phyloP scores from a whole-genome alignment of 1,139 yeast genomes.

The Yamadazyma pseudoaaseri region DNA sequence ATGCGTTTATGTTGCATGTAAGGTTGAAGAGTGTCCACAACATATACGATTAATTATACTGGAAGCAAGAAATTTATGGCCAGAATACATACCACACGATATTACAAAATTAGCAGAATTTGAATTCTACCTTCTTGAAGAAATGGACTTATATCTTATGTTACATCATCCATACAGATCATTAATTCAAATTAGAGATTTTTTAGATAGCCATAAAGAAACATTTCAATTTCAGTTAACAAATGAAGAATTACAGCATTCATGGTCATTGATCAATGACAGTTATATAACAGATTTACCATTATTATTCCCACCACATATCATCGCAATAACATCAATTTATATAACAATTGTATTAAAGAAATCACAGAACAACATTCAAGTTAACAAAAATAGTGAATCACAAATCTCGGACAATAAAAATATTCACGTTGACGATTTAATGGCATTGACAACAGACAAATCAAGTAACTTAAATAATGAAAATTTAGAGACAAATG shows the following conservation, averaged over 20 bases:
- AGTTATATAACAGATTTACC: conserved; percentile 86
- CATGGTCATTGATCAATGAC: conserved; percentile 91
- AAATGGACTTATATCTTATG: conserved; percentile 74
- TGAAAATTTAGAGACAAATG: conserved; percentile 16
- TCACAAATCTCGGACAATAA: conserved; percentile 1
- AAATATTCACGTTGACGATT: conserved; percentile 38
- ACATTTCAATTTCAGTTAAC: conserved; percentile 40
- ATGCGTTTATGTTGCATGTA: conserved; percentile 85
- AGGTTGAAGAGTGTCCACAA: conserved; percentile 93
- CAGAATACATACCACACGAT: conserved; percentile 91
- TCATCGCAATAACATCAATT: conserved; percentile 81
- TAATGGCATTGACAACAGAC: conserved; percentile 26
- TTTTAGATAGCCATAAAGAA: conserved; percentile 29
- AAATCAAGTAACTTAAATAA: conserved; percentile 3
- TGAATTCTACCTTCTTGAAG: conserved; percentile 90
- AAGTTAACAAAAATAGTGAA: conserved; percentile 11
- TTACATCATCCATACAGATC: conserved; percentile 90
- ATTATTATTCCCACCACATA: conserved; percentile 82
- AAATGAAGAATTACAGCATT: conserved; percentile 75
- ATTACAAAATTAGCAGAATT: conserved; percentile 93
- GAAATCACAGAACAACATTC: conserved; percentile 18
- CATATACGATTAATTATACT: conserved; percentile 80
- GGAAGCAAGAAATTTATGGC: conserved; percentile 92
- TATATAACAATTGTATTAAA: conserved; percentile 68
- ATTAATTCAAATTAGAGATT: conserved; percentile 57